These are phyloP conservation scores for Henckelia pumila DNA, from an alignment of 257 asterid species.

Conservation along the genomic window DNA sequence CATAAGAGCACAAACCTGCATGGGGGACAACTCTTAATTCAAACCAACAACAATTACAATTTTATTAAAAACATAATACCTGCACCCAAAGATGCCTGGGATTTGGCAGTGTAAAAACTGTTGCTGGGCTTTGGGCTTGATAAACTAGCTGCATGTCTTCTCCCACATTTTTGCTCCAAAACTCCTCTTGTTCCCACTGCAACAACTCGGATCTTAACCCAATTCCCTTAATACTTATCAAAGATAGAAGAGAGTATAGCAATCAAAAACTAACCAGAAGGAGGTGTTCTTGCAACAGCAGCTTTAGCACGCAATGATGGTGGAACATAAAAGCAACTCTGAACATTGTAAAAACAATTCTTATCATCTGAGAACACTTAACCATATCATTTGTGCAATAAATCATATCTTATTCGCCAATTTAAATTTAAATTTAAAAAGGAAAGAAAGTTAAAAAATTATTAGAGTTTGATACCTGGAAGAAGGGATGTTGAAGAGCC, in stretches of 20 bases:
- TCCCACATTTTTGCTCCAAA: slow-evolving; percentile 47
- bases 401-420: background rate
- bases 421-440: no score
- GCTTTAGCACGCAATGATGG: slow-evolving; percentile 76
- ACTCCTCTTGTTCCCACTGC: slow-evolving; percentile 52
- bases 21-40: background rate
- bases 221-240: slow-evolving; percentile 2
- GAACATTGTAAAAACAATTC: slow-evolving; percentile 26
- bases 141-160: slow-evolving; percentile 39
- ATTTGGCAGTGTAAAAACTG: slow-evolving; percentile 45
- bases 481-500: slow-evolving; percentile 92
- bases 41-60: slow-evolving; percentile 5
- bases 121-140: slow-evolving; percentile 46
- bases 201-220: slow-evolving; percentile 15
- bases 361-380: slow-evolving; percentile 5
- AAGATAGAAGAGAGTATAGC: background rate
- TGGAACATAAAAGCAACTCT: slow-evolving; percentile 82
- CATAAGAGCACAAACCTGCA: background rate
- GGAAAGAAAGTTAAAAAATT: background rate
- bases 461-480: slow-evolving; percentile 54
- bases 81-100: slow-evolving; percentile 42
- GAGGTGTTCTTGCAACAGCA: slow-evolving; percentile 58
- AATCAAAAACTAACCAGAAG: slow-evolving; percentile 56
- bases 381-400: background rate
- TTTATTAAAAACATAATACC: slow-evolving; percentile 32